These are phyloP conservation scores for Zygotorulaspora mrakii DNA, from an alignment of 1,139 yeast genomes.

Conservation along the genomic window DNA sequence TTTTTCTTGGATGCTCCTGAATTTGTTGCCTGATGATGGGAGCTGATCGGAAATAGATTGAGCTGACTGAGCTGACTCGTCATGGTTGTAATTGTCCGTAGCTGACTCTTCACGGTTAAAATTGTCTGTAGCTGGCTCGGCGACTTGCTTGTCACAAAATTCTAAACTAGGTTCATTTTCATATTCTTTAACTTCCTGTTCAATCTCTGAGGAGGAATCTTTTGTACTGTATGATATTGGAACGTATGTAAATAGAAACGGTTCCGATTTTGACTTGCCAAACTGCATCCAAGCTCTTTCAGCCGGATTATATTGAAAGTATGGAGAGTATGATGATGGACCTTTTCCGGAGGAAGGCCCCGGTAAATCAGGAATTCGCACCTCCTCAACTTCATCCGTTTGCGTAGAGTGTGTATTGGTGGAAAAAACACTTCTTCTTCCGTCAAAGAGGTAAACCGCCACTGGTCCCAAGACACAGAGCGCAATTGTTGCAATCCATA, in stretches of 20 bases:
- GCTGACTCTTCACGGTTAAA: too few species aligned
- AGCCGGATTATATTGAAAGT: constrained; percentile 14
- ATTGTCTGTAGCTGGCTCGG: too few species aligned
- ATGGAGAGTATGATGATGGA: too few species aligned
- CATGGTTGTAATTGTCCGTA: too few species aligned
- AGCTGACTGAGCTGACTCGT: too few species aligned
- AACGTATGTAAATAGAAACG: constrained; percentile 14
- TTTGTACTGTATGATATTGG: constrained; percentile 8
- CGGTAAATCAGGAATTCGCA: neutral
- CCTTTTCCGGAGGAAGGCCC: too few species aligned
- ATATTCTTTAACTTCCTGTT: constrained; percentile 4
- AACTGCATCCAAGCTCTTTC: constrained; percentile 29
- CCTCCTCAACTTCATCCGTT: constrained; percentile 10
- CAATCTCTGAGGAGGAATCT: neutral
- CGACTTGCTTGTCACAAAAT: too few species aligned
- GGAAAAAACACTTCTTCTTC: neutral
- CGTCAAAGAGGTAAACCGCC: neutral
- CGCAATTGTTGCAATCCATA: constrained; percentile 9
- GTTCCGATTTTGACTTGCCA: constrained; percentile 21
- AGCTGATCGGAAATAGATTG: too few species aligned
- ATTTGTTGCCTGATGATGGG: too few species aligned
- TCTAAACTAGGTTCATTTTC: too few species aligned
- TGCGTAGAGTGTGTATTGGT: constrained; percentile 6
- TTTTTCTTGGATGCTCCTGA: neutral
- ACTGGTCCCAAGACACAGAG: constrained; percentile 12